Conservation (phyloP, 768 basidiomycete species). For the Trichaptum fuscoviolaceum region DNA sequence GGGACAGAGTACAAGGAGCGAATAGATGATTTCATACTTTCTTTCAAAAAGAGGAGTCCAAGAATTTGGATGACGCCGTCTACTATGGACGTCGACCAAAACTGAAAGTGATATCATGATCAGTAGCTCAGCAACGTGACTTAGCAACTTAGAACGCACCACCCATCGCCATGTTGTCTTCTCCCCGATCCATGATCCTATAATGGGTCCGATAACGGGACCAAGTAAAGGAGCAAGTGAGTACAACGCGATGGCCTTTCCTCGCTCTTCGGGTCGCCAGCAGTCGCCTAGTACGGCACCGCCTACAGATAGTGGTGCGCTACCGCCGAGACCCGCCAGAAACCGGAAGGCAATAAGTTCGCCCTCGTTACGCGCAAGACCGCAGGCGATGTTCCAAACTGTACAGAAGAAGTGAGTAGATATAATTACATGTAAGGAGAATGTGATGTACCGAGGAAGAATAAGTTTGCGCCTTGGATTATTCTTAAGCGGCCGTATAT, state of each 20-base stretch:
- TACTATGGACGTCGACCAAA: conserved; percentile 61
- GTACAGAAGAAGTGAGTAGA: neutral
- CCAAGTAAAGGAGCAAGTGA: conserved; percentile 24
- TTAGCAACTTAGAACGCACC: conserved; percentile 27
- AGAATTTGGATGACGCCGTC: conserved; percentile 48
- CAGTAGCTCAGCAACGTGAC: neutral
- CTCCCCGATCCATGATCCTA: conserved; percentile 41
- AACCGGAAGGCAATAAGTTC: conserved; percentile 35
- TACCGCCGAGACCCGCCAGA: conserved; percentile 32
- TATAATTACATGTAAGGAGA: neutral
- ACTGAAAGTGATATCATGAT: conserved; percentile 28
- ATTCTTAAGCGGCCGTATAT: conserved; percentile 63
- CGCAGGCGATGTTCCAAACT: conserved; percentile 47
- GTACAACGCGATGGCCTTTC: conserved; percentile 58
- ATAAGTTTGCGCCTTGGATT: conserved; percentile 58
- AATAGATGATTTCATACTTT: conserved; percentile 40
- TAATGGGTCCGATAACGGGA: conserved; percentile 57
- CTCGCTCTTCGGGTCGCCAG: conserved; percentile 58
- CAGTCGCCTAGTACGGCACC: conserved; percentile 55
- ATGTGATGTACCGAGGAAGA: conserved; percentile 48
- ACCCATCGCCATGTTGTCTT: conserved; percentile 71
- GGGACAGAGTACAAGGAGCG: conserved; percentile 1
- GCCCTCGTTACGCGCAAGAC: conserved; percentile 27
- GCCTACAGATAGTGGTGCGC: conserved; percentile 30
- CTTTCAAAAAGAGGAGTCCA: conserved; percentile 53